These are phyloP conservation scores for Bipolaris bicolor DNA, from an alignment of 2,329 filamentous ascomycete species.

Conservation along the genomic window DNA sequence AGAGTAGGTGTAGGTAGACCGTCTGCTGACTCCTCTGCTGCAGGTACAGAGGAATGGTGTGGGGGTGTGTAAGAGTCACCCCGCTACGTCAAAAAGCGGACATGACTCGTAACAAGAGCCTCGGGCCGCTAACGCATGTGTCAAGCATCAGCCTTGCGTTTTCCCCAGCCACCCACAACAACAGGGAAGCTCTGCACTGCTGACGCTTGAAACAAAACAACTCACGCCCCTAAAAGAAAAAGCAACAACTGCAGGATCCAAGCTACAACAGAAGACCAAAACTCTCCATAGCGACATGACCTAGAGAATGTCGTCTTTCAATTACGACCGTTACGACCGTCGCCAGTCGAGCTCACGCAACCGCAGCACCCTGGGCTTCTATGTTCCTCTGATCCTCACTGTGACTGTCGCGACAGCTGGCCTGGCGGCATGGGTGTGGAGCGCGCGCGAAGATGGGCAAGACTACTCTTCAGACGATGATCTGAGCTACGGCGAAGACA, in stretches of 20 bases:
- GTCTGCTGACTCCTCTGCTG: slow-evolving; percentile 6
- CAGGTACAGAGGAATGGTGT: slow-evolving; percentile 18
- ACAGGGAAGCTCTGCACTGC: slow-evolving; percentile 13
- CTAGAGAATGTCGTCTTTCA: slow-evolving; percentile 46
- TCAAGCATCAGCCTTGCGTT: slow-evolving; percentile 7
- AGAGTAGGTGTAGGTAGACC: background rate
- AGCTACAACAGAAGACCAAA: slow-evolving; percentile 21
- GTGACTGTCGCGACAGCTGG: slow-evolving; percentile 87
- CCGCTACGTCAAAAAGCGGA: slow-evolving; percentile 21
- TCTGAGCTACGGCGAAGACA: slow-evolving; percentile 53
- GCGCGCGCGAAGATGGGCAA: slow-evolving; percentile 78
- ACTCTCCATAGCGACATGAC: slow-evolving; percentile 20
- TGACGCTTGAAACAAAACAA: slow-evolving; percentile 10
- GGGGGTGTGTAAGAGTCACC: slow-evolving; percentile 26
- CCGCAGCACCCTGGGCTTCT: slow-evolving; percentile 73
- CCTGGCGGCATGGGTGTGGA: slow-evolving; percentile 91
- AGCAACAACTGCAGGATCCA: too few relatives aligned
- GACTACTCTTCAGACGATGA: slow-evolving; percentile 65
- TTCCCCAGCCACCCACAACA: slow-evolving; percentile 14
- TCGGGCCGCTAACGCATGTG: slow-evolving; percentile 11
- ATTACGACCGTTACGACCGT: slow-evolving; percentile 62
- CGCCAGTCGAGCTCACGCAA: slow-evolving; percentile 59
- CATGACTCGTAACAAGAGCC: slow-evolving; percentile 23
- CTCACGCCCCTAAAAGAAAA: slow-evolving; percentile 5
- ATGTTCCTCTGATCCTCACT: slow-evolving; percentile 86